A percentile compares a stretch with the other conserved stretches of the same genome.
Evolutionary conservation across 2,329 filamentous ascomycete genomes (phyloP).

Genomic region (Knufia petricola): DNA sequence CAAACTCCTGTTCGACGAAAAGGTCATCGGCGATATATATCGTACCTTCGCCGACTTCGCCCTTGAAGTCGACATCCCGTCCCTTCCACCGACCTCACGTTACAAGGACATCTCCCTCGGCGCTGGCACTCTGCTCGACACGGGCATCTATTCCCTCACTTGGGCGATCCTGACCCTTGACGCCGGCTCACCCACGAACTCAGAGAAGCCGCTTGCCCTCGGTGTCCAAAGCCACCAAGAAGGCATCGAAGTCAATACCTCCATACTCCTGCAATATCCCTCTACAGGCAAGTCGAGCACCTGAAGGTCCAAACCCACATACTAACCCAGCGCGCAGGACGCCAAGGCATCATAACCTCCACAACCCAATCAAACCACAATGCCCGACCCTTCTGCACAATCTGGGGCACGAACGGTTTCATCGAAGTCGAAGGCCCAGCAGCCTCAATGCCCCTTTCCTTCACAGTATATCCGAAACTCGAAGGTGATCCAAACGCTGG

Average conservation of each 20-base stretch:
- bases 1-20: slow-evolving; percentile 40
- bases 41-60: slow-evolving; percentile 47
- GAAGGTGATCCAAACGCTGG: slow-evolving; percentile 4
- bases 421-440: slow-evolving; percentile 14
- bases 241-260: slow-evolving; percentile 27
- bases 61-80: slow-evolving; percentile 13
- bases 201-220: slow-evolving; percentile 58
- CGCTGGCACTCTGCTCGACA: slow-evolving; percentile 66
- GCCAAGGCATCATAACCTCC: slow-evolving; percentile 36
- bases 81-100: slow-evolving; percentile 11
- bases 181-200: slow-evolving; percentile 49
- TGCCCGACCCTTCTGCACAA: slow-evolving; percentile 11
- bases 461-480: slow-evolving; percentile 13
- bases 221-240: slow-evolving; percentile 38
- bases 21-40: slow-evolving; percentile 44
- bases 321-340: no score
- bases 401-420: slow-evolving; percentile 20
- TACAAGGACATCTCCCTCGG: slow-evolving; percentile 73
- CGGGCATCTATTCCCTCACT: slow-evolving; percentile 80
- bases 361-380: slow-evolving; percentile 23
- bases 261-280: slow-evolving; percentile 33
- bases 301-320: no score
- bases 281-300: no score
- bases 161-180: slow-evolving; percentile 90
- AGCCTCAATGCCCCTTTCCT: slow-evolving; percentile 12